These are phyloP conservation scores for Cystobasidium ongulense DNA, from an alignment of 768 basidiomycete genomes.

Conservation along the genomic window DNA sequence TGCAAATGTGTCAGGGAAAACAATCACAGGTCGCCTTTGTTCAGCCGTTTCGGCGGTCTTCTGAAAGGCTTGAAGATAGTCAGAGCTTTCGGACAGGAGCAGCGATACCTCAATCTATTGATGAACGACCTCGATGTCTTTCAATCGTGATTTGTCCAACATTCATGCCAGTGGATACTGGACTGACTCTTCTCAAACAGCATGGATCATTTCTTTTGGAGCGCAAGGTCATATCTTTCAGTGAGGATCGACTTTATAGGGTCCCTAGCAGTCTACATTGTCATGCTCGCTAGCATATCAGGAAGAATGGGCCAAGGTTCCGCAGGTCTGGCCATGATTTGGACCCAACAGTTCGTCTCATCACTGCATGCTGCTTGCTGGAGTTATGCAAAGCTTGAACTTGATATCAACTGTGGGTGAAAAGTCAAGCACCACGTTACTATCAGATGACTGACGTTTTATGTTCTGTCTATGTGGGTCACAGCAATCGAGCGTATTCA, in stretches of 20 bases:
- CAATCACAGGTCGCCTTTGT: constrained; percentile 61
- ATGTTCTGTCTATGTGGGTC: not conserved
- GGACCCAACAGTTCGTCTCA: constrained; percentile 38
- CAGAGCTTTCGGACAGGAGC: constrained; percentile 65
- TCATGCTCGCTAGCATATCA: constrained; percentile 60
- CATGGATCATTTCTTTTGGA: constrained; percentile 31
- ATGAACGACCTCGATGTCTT: constrained; percentile 57
- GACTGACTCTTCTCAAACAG: not conserved
- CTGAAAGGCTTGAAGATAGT: constrained; percentile 57
- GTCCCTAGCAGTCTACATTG: constrained; percentile 60
- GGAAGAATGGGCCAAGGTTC: constrained; percentile 55
- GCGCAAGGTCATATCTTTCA: constrained; percentile 15
- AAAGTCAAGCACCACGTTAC: not conserved
- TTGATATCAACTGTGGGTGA: constrained; percentile 9
- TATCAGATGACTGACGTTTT: not conserved
- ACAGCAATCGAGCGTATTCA: constrained; percentile 56
- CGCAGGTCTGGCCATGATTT: constrained; percentile 52
- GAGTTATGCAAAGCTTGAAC: constrained; percentile 47
- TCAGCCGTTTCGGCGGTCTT: constrained; percentile 65
- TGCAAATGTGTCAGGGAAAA: constrained; percentile 17
- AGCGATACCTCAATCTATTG: constrained; percentile 58
- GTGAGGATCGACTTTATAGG: constrained; percentile 44
- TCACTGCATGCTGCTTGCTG: constrained; percentile 42
- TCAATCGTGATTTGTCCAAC: constrained; percentile 56
- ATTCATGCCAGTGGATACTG: not conserved